Evolutionary conservation across 768 basidiomycete genomes (phyloP), one percentile per base, ranked within the genome.

Genomic region (Phylloporus rhodoxanthus): DNA sequence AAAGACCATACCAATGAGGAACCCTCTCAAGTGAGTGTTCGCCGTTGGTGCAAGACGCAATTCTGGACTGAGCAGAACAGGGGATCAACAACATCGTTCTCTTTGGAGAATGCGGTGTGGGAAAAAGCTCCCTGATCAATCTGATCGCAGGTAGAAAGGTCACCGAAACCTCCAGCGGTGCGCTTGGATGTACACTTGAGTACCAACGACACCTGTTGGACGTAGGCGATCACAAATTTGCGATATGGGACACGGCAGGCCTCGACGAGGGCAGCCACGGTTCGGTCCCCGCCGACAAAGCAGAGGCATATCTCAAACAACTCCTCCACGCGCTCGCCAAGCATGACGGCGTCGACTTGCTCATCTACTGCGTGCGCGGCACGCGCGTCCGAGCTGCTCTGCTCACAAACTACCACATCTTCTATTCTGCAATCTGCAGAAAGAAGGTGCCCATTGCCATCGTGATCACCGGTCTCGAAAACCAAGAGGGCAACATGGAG

Each of bases 91-190:
- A 75, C 34, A 39, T 75, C 26, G 50, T 76, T 15, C 21, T 75
- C 28, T 76, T 75, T 46, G 74, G 75, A 15, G 72, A 75, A 45
- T 63, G 65, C 2, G 73, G 75, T 14, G 50, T 66, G 44, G 69
- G 70, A 15, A 76, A 76, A 52, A 76, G 75, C 51, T 73, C 72
- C 11, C 51, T 76, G n/a, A 59, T 76, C 50, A 76, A 75, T 51
- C 62, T 76, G 59, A 50, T 76, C 17, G 61, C 58, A 2, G 65
- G 63, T 9, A 6, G 33, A 6, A 55, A 55, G 13, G 43, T 59
- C 10, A 69, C 68, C 1, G 42, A 45, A 10, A 61, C 62, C 13
- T 72, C 71, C 5, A 68, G 63, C 37, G 55, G 59, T 4, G 65
- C 68, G 1, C 43, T 53, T 0, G 72, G 73, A 3, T 71, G 68